Evolutionary conservation across 176 grass and related monocot genomes (phyloP).

Genomic region (Themeda triandra): DNA sequence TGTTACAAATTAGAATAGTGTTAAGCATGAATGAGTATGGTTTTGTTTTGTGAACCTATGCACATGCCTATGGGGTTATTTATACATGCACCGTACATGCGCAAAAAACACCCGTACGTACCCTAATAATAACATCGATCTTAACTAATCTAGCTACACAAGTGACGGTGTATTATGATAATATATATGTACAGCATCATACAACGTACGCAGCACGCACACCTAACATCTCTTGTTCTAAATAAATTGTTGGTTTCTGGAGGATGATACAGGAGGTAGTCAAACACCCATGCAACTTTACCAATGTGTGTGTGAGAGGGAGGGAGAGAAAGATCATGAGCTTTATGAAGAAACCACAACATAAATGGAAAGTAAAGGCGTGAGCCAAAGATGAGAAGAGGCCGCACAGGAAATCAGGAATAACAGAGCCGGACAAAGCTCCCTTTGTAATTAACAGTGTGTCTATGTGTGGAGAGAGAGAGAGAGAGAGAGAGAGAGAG

Average conservation of each 20-base stretch:
- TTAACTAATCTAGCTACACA: not conserved
- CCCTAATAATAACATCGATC: not conserved
- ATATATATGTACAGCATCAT: not conserved
- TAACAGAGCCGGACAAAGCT: not conserved
- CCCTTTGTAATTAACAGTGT: not conserved
- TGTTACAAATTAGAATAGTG: not conserved
- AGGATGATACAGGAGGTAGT: not conserved
- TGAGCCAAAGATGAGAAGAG: constrained; percentile 13
- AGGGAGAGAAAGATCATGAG: not conserved
- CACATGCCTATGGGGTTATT: constrained; percentile 15
- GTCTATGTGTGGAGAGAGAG: not conserved
- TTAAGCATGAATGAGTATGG: not conserved
- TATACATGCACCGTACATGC: not conserved
- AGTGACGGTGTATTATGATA: not conserved
- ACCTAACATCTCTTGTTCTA: not conserved
- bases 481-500: no score
- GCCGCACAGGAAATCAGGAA: not conserved
- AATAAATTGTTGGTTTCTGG: not conserved
- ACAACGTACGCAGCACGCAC: not conserved
- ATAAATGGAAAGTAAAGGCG: constrained; percentile 20
- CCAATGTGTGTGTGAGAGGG: not conserved
- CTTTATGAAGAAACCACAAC: constrained; percentile 26
- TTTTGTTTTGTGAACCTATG: constrained; percentile 9
- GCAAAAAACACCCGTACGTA: not conserved
- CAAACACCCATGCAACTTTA: not conserved